A percentile compares a stretch with the other conserved stretches of the same genome.
phyloP scores from a whole-genome alignment of 2,329 filamentous ascomycete genomes.

The Fusarium scirpi region DNA sequence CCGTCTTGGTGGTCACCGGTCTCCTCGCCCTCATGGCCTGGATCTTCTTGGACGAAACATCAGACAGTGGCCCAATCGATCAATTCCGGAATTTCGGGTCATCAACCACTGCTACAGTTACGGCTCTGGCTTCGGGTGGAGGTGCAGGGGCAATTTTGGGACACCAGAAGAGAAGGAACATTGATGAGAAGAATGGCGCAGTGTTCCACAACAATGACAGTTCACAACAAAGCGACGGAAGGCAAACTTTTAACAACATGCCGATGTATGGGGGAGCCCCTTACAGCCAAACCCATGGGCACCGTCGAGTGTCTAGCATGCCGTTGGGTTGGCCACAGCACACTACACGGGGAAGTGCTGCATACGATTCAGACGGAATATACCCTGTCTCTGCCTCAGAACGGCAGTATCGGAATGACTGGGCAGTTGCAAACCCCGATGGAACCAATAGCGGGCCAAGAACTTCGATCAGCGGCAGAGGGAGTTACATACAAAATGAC shows the following conservation, averaged over 20 bases:
- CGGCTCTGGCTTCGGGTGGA: constrained; percentile 42
- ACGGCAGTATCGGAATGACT: constrained; percentile 32
- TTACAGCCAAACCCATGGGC: constrained; percentile 32
- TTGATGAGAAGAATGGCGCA: constrained; percentile 42
- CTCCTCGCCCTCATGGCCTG: constrained; percentile 66
- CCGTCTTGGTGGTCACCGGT: constrained; percentile 65
- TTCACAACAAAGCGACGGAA: constrained; percentile 38
- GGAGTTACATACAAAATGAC: constrained; percentile 6
- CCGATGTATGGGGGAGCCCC: constrained; percentile 37
- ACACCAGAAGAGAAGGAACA: constrained; percentile 29
- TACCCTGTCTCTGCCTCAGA: constrained; percentile 28
- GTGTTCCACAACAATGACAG: constrained; percentile 38
- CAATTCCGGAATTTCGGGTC: constrained; percentile 49
- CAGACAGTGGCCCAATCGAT: constrained; percentile 49
- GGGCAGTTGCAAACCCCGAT: constrained; percentile 7
- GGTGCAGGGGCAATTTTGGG: constrained; percentile 38
- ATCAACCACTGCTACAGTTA: constrained; percentile 33
- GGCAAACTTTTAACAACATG: constrained; percentile 18
- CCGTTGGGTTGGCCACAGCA: constrained; percentile 55
- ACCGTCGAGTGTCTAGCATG: constrained; percentile 52
- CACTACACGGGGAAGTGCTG: constrained; percentile 42
- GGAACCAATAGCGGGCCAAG: constrained; percentile 22
- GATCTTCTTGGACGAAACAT: constrained; percentile 63
- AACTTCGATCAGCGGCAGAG: constrained; percentile 15
- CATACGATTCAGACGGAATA: constrained; percentile 34